Conservation (phyloP, 495 filamentous ascomycete species). For the Penicillium antarcticum region DNA sequence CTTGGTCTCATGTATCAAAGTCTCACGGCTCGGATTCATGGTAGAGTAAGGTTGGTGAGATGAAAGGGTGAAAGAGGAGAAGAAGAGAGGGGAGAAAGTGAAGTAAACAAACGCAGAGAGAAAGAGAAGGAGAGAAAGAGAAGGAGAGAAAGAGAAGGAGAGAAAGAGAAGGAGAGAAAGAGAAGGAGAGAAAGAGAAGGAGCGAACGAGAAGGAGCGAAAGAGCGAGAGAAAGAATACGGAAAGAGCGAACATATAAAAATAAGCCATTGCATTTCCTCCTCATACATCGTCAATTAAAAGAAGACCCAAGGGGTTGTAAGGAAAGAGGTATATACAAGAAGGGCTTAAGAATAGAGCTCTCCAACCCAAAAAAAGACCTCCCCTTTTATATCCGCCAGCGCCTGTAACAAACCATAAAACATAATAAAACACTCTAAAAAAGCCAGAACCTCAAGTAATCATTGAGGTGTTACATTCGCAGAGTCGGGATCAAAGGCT, state of each 20-base stretch:
- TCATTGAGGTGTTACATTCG: conserved; percentile 38
- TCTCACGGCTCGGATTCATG: background rate
- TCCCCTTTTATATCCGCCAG: conserved; percentile 23
- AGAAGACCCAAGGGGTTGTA: conserved; percentile 6
- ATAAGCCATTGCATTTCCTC: conserved; percentile 1
- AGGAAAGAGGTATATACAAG: conserved; percentile 21
- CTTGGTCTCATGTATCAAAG: too few species aligned
- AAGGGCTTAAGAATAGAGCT: conserved; percentile 17
- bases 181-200: background rate
- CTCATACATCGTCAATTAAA: conserved; percentile 13
- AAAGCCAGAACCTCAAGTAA: conserved; percentile 8
- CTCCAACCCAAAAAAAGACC: conserved; percentile 13
- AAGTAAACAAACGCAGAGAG: background rate
- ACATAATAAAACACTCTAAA: conserved; percentile 18
- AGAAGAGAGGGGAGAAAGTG: background rate
- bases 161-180: background rate
- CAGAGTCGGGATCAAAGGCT: conserved; percentile 30
- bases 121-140: conserved; percentile 4
- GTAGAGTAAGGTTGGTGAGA: background rate
- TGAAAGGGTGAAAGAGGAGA: conserved; percentile 4
- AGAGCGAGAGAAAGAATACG: background rate
- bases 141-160: background rate
- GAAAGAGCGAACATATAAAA: conserved; percentile 3
- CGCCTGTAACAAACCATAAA: conserved; percentile 17
- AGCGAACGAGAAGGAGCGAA: background rate